These are phyloP conservation scores for Sphagnum contortum DNA, from an alignment of 225 moss, liverwort and hornwort species.

Conservation along the genomic window DNA sequence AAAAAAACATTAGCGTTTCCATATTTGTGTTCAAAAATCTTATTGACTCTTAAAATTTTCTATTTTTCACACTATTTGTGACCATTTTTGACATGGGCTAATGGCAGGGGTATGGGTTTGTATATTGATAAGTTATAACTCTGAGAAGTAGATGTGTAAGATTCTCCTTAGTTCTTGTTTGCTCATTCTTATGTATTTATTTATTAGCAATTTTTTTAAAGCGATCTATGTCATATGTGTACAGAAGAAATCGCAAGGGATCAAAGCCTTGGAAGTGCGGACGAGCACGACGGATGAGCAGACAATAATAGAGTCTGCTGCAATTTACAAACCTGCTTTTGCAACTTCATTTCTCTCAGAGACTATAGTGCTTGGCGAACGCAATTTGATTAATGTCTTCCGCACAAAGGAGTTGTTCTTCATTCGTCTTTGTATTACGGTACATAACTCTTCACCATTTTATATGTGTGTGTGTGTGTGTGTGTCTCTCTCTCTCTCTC, in stretches of 20 bases:
- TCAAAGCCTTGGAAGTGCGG: too few relatives aligned
- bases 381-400: slow-evolving; percentile 17
- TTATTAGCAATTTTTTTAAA: too few relatives aligned
- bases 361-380: slow-evolving; percentile 11
- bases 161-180: not conserved
- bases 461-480: too few relatives aligned
- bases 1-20: too few relatives aligned
- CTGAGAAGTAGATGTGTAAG: not conserved
- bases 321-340: not conserved
- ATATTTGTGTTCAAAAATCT: too few relatives aligned
- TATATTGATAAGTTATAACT: too few relatives aligned
- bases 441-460: not conserved
- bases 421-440: slow-evolving; percentile 14
- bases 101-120: not conserved
- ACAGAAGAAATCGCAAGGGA: not conserved
- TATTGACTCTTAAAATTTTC: too few relatives aligned
- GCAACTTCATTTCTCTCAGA: slow-evolving; percentile 13
- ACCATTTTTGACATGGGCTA: too few relatives aligned
- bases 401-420: slow-evolving; percentile 34
- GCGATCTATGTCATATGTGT: not conserved
- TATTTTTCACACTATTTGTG: too few relatives aligned
- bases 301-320: too few relatives aligned
- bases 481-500: too few relatives aligned
- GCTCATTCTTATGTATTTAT: not conserved
- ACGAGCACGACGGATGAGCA: too few relatives aligned